Evolutionary conservation across 2,329 filamentous ascomycete genomes (phyloP), one percentile per base, ranked within the genome.

Genomic region (Coniochaeta pulveracea): DNA sequence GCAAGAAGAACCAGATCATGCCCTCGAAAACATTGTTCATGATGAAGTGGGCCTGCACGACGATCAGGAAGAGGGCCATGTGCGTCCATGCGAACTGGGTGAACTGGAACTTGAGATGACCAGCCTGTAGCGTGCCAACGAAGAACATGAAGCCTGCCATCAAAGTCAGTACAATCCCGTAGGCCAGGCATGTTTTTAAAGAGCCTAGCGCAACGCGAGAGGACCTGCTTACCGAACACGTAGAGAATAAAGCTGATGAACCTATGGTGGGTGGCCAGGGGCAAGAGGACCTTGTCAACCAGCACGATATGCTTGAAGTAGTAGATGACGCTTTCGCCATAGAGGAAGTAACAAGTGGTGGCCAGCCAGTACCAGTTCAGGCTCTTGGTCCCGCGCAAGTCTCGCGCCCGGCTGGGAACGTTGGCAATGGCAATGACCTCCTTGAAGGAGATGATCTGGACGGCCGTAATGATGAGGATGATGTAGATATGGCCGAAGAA

Each of bases 1-100:
- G 91, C 27, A 98, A 63, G 71, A 96, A 95, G 69, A 98, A 96
- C 91, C 91, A 98, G 55, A 98, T 93, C 83, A 98, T 86, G 63
- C 91, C 91, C 63, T 98, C 91, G 48, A 98, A 93, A 44, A 98
- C 82, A 60, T 98, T 98, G 71, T 98, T 98, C 85, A 98, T 96
- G 63, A 96, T 85, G 57, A 98, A 98, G 57, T 98, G 91, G 10
- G 91, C 88, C 59, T 98, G 88, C 5, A 94, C 88, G 24, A 96
- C 89, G 49, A 98, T 95, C 49, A 98, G 69, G 65, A 93, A 96
- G 14, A 98, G 74, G 5, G 93, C 91, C 88, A 98, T 96, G 57
- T 98, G 91, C 10, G 91, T 96, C 91, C 91, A 98, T 34, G 88
- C 91, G 51, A 96, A 98, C 59, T 98, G 91, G 41, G 88, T 94